Evolutionary conservation across 257 asterid genomes (phyloP), one percentile per base, ranked within the genome.

Genomic region (Haberlea rhodopensis): DNA sequence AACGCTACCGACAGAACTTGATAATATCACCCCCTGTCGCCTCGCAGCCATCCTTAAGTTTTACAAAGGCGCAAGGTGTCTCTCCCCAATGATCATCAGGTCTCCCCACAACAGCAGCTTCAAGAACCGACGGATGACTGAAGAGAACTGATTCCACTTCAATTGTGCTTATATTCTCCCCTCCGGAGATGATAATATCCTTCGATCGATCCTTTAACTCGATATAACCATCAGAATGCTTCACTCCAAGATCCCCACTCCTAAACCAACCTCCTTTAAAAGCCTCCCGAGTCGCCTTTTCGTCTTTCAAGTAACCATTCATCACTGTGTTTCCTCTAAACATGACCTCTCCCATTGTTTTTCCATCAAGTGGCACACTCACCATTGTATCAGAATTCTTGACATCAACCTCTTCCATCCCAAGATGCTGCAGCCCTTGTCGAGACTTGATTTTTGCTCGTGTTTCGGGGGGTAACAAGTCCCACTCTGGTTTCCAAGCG

Each of bases 341-440:
- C 73, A 69, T 69, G 24, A 52, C 73, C 62, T 69, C 73, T 37
- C 68, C 73, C 32, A 69, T 69, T 5, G 73, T 51, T 60, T 60
- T 69, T 60, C 62, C 62, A 32, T 69, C 62, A 5, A 60, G 8
- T 1, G 73, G 73, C 37, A 69, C 73, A 52, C 67, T 60, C 18
- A 31, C 26, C 67, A 69, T 51, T 28, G 73, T 69, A 27, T 27
- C 46, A 5, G 73, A 56, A 25, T 69, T 66, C 68, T 59, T 69
- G 53, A 69, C 60, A 5, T 69, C 68, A 5, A 69, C 32, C 62
- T 69, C 73, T 53, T 69, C 73, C 73, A 60, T 60, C 19, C 73
- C 73, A 52, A 69, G 67, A 60, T 69, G 73, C 34, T 69, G 73
- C 26, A 69, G 22, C n/a, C 73, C 73, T 60, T 69, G 73, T n/a